Percentiles rank a stretch among this genome's conserved stretches.
Evolutionary conservation across 2,329 filamentous ascomycete species (phyloP).

Genomic region (Microdochium nivale): DNA sequence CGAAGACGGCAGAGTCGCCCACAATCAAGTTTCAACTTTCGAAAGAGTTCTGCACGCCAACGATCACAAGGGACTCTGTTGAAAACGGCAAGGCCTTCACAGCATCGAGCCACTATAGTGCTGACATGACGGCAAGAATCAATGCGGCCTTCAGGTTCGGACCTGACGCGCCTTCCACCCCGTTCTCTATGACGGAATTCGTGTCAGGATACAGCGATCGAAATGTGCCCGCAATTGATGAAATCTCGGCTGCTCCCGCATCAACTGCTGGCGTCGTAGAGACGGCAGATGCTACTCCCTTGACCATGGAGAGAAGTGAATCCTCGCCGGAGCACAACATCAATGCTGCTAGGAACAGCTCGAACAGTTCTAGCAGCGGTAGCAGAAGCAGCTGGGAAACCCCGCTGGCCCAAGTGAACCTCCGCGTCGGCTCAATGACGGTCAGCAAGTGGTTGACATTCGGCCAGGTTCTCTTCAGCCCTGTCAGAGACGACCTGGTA

Average conservation of each 20-base stretch:
- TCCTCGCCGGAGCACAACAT: constrained; percentile 19
- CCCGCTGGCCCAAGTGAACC: constrained; percentile 62
- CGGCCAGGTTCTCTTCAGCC: constrained; percentile 75
- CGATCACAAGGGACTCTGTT: constrained; percentile 21
- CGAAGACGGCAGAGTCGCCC: constrained; percentile 36
- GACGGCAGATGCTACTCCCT: constrained; percentile 7
- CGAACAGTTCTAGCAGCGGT: constrained; percentile 31
- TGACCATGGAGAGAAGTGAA: constrained; percentile 16
- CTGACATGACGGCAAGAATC: constrained; percentile 44
- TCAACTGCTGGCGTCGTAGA: too few species aligned
- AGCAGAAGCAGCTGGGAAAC: constrained; percentile 47
- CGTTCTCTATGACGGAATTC: constrained; percentile 34
- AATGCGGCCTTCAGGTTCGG: constrained; percentile 35
- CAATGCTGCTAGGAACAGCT: constrained; percentile 24
- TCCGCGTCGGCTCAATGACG: constrained; percentile 72
- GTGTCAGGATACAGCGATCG: constrained; percentile 28
- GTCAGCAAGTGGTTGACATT: constrained; percentile 85
- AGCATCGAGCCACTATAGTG: constrained; percentile 43
- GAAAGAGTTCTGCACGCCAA: constrained; percentile 2
- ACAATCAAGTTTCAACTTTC: constrained; percentile 26
- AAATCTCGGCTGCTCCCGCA: not conserved
- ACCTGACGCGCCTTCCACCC: constrained; percentile 31
- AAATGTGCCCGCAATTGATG: constrained; percentile 8
- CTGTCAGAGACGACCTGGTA: constrained; percentile 62
- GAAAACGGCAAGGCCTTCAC: constrained; percentile 22